Percentiles rank a stretch among this genome's conserved stretches.
Evolutionary conservation across 305 asterid species (phyloP).

Genomic region (Plantago lanceolata): DNA sequence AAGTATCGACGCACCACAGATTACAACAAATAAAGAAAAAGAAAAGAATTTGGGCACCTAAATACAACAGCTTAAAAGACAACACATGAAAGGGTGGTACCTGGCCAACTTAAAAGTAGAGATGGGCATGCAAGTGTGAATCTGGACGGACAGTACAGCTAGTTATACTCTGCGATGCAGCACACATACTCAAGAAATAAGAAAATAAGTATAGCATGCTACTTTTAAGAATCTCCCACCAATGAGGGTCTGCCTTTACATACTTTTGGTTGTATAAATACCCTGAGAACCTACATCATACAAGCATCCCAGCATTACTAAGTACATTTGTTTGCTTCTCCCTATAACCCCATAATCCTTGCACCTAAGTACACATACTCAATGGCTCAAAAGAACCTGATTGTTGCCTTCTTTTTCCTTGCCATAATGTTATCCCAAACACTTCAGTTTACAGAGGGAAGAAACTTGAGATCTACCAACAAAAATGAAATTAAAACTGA

Average conservation of each 20-base stretch:
- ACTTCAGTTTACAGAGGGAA: slow-evolving; percentile 36
- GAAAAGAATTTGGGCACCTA: neutral
- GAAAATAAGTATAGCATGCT: slow-evolving; percentile 15
- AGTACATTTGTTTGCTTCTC: neutral
- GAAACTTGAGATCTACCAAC: slow-evolving; percentile 28
- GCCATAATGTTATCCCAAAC: slow-evolving; percentile 28
- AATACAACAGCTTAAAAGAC: slow-evolving; percentile 1
- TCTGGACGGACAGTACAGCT: slow-evolving; percentile 10
- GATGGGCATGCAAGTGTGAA: slow-evolving; percentile 22
- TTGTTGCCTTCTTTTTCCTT: slow-evolving; percentile 36
- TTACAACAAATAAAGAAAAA: neutral
- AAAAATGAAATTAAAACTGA: slow-evolving; percentile 16
- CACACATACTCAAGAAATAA: slow-evolving; percentile 16
- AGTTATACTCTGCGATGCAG: neutral
- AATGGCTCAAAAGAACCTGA: slow-evolving; percentile 39
- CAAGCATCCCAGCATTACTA: slow-evolving; percentile 25
- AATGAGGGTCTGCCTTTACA: slow-evolving; percentile 27
- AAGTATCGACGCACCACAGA: neutral
- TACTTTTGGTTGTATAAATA: slow-evolving; percentile 45
- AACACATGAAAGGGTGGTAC: slow-evolving; percentile 7
- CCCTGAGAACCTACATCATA: slow-evolving; percentile 18
- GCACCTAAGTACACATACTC: slow-evolving; percentile 15
- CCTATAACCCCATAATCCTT: neutral
- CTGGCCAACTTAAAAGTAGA: slow-evolving; percentile 20
- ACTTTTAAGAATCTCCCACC: slow-evolving; percentile 34